Conservation (phyloP, 306 rosid genomes). For the Acacia crassicarpa region DNA sequence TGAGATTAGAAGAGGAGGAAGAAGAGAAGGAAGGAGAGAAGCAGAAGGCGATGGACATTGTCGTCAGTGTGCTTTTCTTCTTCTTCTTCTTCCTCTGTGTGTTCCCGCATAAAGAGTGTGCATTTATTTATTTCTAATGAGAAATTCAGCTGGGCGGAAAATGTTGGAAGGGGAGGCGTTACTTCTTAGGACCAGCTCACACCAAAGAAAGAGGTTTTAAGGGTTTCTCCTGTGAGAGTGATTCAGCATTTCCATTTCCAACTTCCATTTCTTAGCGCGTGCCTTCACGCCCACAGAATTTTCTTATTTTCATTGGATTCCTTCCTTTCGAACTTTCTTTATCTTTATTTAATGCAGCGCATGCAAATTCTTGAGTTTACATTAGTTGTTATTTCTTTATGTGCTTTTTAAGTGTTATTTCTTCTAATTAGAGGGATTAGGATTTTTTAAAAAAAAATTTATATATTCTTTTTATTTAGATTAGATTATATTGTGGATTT, state of each 20-base stretch:
- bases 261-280: not conserved
- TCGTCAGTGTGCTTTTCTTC: not conserved
- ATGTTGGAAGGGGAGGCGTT: slow-evolving; percentile 13
- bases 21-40: slow-evolving; percentile 33
- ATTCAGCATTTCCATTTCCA: not conserved
- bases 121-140: not conserved
- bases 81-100: not conserved
- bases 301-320: not conserved
- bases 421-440: too few relatives aligned
- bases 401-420: too few relatives aligned
- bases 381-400: too few relatives aligned
- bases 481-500: too few relatives aligned
- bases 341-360: not conserved
- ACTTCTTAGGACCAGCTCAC: not conserved
- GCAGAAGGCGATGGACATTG: slow-evolving; percentile 76
- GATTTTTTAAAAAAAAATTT: too few relatives aligned
- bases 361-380: not conserved
- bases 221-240: not conserved
- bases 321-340: not conserved
- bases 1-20: not conserved
- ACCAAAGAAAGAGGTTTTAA: not conserved
- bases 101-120: not conserved
- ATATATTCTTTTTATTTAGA: too few relatives aligned
- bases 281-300: not conserved
- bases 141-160: too few relatives aligned